Evolutionary conservation across 2,329 filamentous ascomycete genomes (phyloP).

Genomic region (Ceratocystis colombiana): DNA sequence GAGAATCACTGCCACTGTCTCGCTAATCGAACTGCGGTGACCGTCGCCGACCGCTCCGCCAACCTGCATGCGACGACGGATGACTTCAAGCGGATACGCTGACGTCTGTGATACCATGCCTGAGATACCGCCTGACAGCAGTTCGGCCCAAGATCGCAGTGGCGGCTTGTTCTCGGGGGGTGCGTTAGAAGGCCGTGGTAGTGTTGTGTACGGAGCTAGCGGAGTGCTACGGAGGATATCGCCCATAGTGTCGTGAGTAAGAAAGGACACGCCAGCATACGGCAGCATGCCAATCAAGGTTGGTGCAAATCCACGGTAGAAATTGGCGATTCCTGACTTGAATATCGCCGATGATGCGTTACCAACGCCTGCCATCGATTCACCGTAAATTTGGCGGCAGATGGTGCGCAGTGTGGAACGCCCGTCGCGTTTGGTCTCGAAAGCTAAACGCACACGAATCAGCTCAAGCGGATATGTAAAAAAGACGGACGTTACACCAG

Average conservation of each 20-base stretch:
- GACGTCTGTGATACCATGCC: constrained; percentile 83
- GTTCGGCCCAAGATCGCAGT: constrained; percentile 75
- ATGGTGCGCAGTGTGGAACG: constrained; percentile 64
- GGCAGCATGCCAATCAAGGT: constrained; percentile 92
- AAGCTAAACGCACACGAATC: constrained; percentile 82
- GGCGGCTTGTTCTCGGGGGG: constrained; percentile 53
- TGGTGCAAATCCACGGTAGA: constrained; percentile 87
- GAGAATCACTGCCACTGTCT: constrained; percentile 67
- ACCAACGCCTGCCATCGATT: constrained; percentile 41
- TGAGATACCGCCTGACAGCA: constrained; percentile 72
- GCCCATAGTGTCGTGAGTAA: constrained; percentile 83
- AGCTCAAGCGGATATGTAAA: constrained; percentile 94
- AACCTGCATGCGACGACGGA: constrained; percentile 89
- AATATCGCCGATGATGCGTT: constrained; percentile 31
- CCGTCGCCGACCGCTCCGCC: constrained; percentile 89
- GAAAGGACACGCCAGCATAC: constrained; percentile 89
- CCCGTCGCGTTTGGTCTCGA: constrained; percentile 72
- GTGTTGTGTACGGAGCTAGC: constrained; percentile 63
- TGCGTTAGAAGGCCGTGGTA: constrained; percentile 49
- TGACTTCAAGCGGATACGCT: constrained; percentile 89
- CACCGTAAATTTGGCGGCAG: constrained; percentile 76
- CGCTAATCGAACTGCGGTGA: constrained; percentile 61
- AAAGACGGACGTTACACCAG: constrained; percentile 84
- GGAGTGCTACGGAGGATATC: constrained; percentile 65
- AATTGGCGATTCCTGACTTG: constrained; percentile 66